Evolutionary conservation across 805 yeast species (phyloP), one percentile per base, ranked within the genome.

Genomic region (Kuraishia borneana): DNA sequence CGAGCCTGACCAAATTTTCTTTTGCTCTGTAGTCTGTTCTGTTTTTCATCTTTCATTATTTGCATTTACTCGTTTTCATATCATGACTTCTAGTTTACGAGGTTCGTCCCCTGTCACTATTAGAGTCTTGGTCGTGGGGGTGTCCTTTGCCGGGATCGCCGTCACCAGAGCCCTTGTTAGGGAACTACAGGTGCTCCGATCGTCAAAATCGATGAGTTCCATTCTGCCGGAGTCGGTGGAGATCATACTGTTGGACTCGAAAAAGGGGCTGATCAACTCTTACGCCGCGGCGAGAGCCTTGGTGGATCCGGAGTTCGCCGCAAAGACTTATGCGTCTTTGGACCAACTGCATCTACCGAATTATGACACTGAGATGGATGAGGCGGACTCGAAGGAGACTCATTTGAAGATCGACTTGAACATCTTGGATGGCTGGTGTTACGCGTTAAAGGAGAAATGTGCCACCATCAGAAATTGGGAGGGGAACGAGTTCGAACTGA

Each of bases 211-310:
- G 21, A 13, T 12, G 13, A 13, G 14, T 9, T 13, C 10, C 17
- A 26, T 16, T 25, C 28, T 25, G 8, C 23, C 17, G 32, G 30
- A 28, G 7, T 27, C 36, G 14, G 36, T 53, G 5, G 53, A 58
- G n/a, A 45, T 59, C 13, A 45, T 46, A 1, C 32, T 63, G n/a
- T 42, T 62, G 2, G 68, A 63, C 30, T 64, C 66, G 10, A 49
- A 61, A 33, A 54, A 57, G 2, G 69, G 69, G 6, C 58, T 61
- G 36, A 47, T 63, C 36, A 63, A 63, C 38, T 39, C 60, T 3
- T 42, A 61, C 36, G 68, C 65, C 1, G 49, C 60, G 7, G 68
- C 68, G 7, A 44, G 54, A 10, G 52, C 63, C 4, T 47, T 63
- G 14, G 48, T 60, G 31, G 60, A 59, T 38, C 42, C 46, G 1